Percentiles rank a stretch among this genome's conserved stretches.
phyloP scores from a whole-genome alignment of 768 basidiomycete genomes.

The Hypholoma sublateritium region DNA sequence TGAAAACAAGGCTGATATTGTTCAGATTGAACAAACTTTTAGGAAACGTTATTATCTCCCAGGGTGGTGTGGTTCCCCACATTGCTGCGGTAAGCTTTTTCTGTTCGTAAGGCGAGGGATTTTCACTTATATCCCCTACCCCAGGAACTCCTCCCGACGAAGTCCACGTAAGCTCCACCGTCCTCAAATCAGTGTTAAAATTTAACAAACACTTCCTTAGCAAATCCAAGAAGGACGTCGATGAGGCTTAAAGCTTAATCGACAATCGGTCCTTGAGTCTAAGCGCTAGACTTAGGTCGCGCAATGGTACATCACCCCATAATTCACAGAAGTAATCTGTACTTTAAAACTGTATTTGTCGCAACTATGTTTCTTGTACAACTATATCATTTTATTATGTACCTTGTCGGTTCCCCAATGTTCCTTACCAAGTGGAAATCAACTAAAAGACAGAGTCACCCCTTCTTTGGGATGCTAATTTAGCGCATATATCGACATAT shows the following conservation, averaged over 20 bases:
- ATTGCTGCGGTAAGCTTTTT: slow-evolving; percentile 48
- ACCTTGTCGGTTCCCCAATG: no score
- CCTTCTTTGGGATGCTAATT: no score
- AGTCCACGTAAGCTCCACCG: slow-evolving; percentile 30
- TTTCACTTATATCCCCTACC: slow-evolving; percentile 2
- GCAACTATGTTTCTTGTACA: no score
- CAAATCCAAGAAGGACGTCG: slow-evolving; percentile 42
- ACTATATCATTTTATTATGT: no score
- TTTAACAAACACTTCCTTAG: slow-evolving; percentile 14
- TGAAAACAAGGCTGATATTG: neutral
- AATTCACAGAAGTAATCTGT: no score
- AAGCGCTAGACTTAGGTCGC: no score
- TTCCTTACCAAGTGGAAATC: no score
- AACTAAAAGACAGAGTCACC: no score
- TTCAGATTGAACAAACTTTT: slow-evolving; percentile 66
- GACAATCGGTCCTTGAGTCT: no score
- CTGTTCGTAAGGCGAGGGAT: neutral
- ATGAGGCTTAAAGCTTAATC: slow-evolving; percentile 37
- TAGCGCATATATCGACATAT: no score
- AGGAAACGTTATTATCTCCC: slow-evolving; percentile 87
- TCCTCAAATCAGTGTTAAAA: neutral
- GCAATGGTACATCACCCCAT: no score
- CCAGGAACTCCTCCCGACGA: slow-evolving; percentile 42
- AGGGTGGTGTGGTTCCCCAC: slow-evolving; percentile 90
- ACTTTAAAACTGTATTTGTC: no score